Evolutionary conservation across 169 alveolate genomes (phyloP), one percentile per base, ranked within the genome.

Genomic region (Plasmodium vinckei): DNA sequence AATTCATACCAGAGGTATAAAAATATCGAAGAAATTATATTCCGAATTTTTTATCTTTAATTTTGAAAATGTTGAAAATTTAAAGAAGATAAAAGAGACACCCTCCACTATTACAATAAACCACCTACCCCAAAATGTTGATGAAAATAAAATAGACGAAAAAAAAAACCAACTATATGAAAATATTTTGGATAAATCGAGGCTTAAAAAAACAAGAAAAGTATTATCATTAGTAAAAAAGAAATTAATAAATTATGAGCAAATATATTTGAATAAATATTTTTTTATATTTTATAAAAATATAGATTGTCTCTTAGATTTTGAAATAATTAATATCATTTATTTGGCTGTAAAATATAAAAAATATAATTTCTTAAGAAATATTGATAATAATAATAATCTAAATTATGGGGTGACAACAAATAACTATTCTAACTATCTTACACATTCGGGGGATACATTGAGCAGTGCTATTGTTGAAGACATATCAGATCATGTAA

Each of bases 231-330:
- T 82, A n/a, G 23, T 82, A 5, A 21, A 46, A 9, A 67, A 57
- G 9, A 82, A 65, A 82, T 82, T 82, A 33, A 60, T 21, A 82
- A 82, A 42, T 25, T 67, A 39, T 82, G 84, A 82, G 2, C 33
- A 82, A 17, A 82, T 42, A 21, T 70, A 79, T 17, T 47, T 82
- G 71, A 82, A 82, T 39, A 82, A 27, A 15, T 56, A n/a, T 61
- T 82, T 54, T 51, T 82, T 61, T 71, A 82, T 82, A 67, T 56
- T 82, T 23, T 82, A 82, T 54, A 82, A 82, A 82, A 82, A 82
- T 56, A 54, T 53, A 5, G 71, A 67, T 47, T 82, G 61, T 42
- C 65, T 82, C 44, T 44, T 72, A 10, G 63, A 51, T 25, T 39
- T 47, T 21, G 90, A 82, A 54, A 64, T 82, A 1, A 82, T 82